These are phyloP conservation scores for Madurella mycetomatis DNA, from an alignment of 2,329 filamentous ascomycete genomes.

Conservation along the genomic window DNA sequence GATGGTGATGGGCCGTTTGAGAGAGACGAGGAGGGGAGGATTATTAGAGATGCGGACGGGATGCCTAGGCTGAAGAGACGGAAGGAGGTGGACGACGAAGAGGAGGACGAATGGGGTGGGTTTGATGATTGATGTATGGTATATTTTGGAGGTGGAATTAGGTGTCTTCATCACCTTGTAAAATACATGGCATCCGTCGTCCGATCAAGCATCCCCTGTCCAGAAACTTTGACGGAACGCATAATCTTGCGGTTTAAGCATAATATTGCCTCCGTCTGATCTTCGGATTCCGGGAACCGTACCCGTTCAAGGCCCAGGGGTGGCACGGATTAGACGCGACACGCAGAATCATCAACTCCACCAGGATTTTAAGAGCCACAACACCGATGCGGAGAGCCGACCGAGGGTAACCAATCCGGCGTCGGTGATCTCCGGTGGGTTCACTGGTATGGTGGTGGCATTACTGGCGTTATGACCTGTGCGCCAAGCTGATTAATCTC, in stretches of 20 bases:
- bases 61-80: slow-evolving; percentile 28
- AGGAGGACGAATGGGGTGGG: slow-evolving; percentile 17
- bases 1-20: slow-evolving; percentile 28
- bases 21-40: slow-evolving; percentile 29
- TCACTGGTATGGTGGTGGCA: no score
- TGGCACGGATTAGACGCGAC: neutral
- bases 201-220: no score
- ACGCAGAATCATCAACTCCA: neutral
- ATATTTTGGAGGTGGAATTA: neutral
- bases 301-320: neutral
- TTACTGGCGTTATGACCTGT: no score
- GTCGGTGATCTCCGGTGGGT: no score
- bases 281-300: neutral
- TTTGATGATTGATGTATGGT: slow-evolving; percentile 18
- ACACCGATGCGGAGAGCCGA: no score
- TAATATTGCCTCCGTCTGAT: neutral
- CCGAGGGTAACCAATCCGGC: no score
- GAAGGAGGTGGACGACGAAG: neutral
- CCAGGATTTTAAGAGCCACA: no score
- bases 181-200: no score
- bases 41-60: slow-evolving; percentile 27
- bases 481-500: no score
- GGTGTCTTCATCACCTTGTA: no score
- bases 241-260: no score
- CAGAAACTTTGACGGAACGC: no score